Percentiles rank a stretch among this genome's conserved stretches.
phyloP scores from a whole-genome alignment of 2,329 filamentous ascomycete species.

The Aureobasidium lini region DNA sequence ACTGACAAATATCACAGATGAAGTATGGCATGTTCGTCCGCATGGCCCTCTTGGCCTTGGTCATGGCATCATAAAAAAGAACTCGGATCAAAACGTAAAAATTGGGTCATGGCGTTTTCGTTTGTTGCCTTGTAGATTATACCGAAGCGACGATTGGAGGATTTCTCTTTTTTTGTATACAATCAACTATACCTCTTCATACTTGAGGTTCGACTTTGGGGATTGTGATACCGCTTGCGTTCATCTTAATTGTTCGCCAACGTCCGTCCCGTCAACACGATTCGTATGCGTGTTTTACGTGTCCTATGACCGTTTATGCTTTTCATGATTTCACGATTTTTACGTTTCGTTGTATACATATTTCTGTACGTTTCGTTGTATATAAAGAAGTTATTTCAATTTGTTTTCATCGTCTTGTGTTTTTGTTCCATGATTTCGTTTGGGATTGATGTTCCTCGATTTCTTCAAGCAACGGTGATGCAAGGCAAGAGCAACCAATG shows the following conservation, averaged over 20 bases:
- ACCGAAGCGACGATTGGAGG: not conserved
- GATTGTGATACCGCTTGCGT: not conserved
- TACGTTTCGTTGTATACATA: conserved; percentile 1
- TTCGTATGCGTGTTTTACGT: conserved; percentile 1
- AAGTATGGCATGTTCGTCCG: conserved; percentile 94
- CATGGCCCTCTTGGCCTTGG: conserved; percentile 92
- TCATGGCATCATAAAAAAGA: conserved; percentile 56
- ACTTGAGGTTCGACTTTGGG: not conserved
- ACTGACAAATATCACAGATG: conserved; percentile 61
- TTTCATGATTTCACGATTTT: not conserved
- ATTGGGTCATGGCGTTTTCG: conserved; percentile 4
- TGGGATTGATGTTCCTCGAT: no score
- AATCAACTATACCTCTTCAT: conserved; percentile 1
- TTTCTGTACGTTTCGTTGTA: not conserved
- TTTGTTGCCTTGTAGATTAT: not conserved
- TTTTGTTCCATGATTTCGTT: not conserved
- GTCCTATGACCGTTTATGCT: no score
- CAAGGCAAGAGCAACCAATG: no score
- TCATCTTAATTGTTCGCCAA: not conserved
- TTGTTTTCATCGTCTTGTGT: not conserved
- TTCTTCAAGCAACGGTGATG: no score
- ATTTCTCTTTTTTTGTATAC: conserved; percentile 3
- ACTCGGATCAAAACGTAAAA: not conserved
- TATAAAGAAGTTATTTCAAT: conserved; percentile 12
- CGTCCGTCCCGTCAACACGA: not conserved